These are phyloP conservation scores for Parachaetomium inaequale DNA, from an alignment of 495 filamentous ascomycete species.

Conservation along the genomic window DNA sequence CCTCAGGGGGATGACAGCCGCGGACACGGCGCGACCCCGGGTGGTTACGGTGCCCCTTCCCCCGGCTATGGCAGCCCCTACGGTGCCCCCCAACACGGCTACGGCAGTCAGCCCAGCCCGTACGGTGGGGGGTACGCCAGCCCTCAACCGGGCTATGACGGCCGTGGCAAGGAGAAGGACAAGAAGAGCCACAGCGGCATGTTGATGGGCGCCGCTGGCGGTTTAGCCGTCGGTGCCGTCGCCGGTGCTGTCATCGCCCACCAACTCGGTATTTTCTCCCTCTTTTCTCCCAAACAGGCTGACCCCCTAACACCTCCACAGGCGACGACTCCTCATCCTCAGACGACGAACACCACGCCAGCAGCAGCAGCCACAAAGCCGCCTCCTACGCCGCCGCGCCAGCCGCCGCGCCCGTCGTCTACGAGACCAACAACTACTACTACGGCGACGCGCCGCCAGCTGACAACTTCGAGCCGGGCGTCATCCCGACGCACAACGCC, in stretches of 20 bases:
- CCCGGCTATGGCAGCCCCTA: not conserved
- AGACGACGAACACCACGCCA: constrained; percentile 10
- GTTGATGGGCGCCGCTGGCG: constrained; percentile 50
- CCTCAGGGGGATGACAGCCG: constrained; percentile 12
- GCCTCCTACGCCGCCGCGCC: constrained; percentile 1
- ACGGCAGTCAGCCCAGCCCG: constrained; percentile 3
- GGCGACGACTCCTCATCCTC: constrained; percentile 14
- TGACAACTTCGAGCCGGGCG: constrained; percentile 18
- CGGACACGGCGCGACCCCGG: constrained; percentile 8
- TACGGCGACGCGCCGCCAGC: constrained; percentile 20
- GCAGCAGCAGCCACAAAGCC: not conserved
- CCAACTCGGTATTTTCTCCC: constrained; percentile 42
- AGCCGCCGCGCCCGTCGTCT: constrained; percentile 15
- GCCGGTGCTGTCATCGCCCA: constrained; percentile 56
- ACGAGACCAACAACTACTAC: constrained; percentile 31
- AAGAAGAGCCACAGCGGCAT: constrained; percentile 42
- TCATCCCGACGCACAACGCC: constrained; percentile 26
- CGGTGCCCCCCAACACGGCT: not conserved
- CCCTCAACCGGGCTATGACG: constrained; percentile 23
- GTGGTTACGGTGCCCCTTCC: not conserved
- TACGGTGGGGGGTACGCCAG: constrained; percentile 13
- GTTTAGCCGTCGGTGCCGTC: constrained; percentile 53
- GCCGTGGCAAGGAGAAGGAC: constrained; percentile 41
- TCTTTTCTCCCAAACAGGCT: too few relatives aligned
- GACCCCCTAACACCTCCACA: not conserved